Conservation (phyloP, 2,329 filamentous ascomycete genomes). For the Endocalyx cinctus region DNA sequence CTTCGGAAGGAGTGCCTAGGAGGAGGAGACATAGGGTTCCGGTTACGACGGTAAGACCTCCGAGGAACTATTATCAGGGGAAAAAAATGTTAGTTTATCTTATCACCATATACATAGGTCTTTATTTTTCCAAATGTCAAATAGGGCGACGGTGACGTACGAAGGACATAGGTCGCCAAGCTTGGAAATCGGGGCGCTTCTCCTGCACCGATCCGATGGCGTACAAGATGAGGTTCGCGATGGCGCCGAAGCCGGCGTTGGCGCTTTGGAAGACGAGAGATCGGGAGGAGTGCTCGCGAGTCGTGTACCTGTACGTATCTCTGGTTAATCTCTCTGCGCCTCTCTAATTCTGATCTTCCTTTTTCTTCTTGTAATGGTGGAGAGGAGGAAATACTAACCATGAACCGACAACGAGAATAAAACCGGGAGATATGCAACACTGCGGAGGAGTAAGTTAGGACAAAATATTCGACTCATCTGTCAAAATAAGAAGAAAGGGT, state of each 20-base stretch:
- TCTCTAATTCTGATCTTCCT: too few species aligned
- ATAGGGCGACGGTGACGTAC: not conserved
- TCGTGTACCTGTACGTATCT: conserved; percentile 29
- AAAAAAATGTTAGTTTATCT: too few species aligned
- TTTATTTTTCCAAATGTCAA: not conserved
- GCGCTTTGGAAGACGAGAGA: conserved; percentile 32
- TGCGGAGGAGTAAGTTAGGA: too few species aligned
- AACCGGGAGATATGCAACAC: conserved; percentile 34
- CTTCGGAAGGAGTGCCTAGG: conserved; percentile 33
- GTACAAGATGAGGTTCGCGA: conserved; percentile 31
- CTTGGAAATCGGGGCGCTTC: conserved; percentile 22
- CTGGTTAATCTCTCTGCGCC: too few species aligned
- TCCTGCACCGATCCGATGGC: conserved; percentile 29
- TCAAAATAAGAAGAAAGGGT: too few species aligned
- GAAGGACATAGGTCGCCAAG: conserved; percentile 35
- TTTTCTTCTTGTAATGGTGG: not conserved
- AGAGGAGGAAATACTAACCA: conserved; percentile 7
- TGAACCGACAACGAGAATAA: conserved; percentile 31
- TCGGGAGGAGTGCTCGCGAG: conserved; percentile 31
- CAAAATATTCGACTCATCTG: too few species aligned
- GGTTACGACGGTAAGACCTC: conserved; percentile 28
- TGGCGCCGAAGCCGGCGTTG: conserved; percentile 33
- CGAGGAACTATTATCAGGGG: conserved; percentile 32
- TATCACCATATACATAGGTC: not conserved
- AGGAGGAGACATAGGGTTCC: conserved; percentile 29